phyloP scores from a whole-genome alignment of 495 filamentous ascomycete species.

The Hypoxylon intermedium region DNA sequence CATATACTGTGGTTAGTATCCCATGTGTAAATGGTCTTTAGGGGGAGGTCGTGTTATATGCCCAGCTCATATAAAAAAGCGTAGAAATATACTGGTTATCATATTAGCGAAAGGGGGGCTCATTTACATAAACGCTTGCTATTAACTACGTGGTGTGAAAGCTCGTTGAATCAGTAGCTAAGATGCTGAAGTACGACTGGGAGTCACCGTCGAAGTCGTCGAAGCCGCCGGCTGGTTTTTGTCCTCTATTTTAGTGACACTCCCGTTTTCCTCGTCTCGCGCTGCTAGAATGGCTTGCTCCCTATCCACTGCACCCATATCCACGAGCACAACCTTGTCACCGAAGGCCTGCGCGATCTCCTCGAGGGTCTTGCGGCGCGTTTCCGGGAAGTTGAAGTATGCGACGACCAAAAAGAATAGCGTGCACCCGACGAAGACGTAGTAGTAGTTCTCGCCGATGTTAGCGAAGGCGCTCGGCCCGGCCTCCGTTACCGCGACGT shows the following conservation, averaged over 20 bases:
- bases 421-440: slow-evolving; percentile 63
- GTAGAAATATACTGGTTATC: too few relatives aligned
- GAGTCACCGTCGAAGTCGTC: slow-evolving; percentile 12
- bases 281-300: slow-evolving; percentile 10
- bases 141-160: neutral
- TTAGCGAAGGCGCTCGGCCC: slow-evolving; percentile 65
- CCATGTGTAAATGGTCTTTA: too few relatives aligned
- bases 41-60: too few relatives aligned
- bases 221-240: slow-evolving; percentile 7
- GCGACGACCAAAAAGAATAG: slow-evolving; percentile 58
- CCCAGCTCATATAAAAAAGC: too few relatives aligned
- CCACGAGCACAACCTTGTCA: slow-evolving; percentile 58
- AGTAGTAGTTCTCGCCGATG: slow-evolving; percentile 67
- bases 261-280: slow-evolving; percentile 18
- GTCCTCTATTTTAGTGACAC: slow-evolving; percentile 10
- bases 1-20: too few relatives aligned
- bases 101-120: too few relatives aligned
- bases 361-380: slow-evolving; percentile 63
- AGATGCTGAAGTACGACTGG: neutral
- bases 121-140: neutral
- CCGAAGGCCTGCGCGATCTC: slow-evolving; percentile 66
- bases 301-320: slow-evolving; percentile 41
- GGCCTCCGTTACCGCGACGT: slow-evolving; percentile 66
- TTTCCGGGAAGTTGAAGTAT: slow-evolving; percentile 66
- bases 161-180: neutral